Percentiles rank a stretch among this genome's conserved stretches.
These are phyloP conservation scores for Auricularia cornea DNA, from an alignment of 768 basidiomycete genomes.

Conservation along the genomic window DNA sequence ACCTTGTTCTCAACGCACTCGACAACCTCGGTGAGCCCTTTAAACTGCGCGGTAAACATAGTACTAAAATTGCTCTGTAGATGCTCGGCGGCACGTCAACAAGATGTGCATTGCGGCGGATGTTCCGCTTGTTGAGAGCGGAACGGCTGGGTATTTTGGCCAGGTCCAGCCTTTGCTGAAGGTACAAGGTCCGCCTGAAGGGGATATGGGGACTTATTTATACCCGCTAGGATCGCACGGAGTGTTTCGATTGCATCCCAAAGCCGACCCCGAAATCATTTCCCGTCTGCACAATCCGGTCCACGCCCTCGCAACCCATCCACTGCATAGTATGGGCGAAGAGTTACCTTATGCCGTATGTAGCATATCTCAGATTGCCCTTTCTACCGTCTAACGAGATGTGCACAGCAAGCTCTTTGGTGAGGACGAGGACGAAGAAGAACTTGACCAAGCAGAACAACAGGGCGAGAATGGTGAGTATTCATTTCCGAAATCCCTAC, in stretches of 20 bases:
- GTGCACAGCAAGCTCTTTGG: conserved; percentile 79
- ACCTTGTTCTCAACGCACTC: conserved; percentile 89
- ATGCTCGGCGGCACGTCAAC: conserved; percentile 92
- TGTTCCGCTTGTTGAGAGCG: conserved; percentile 89
- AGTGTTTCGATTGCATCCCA: conserved; percentile 94
- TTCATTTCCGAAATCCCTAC: not conserved
- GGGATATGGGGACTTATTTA: not conserved
- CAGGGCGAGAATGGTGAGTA: conserved; percentile 84
- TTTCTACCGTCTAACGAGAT: not conserved
- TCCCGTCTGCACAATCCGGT: conserved; percentile 95
- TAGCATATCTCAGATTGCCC: conserved; percentile 7
- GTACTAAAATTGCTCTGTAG: conserved; percentile 29
- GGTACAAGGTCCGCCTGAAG: conserved; percentile 32
- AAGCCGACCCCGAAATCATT: conserved; percentile 92
- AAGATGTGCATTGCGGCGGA: conserved; percentile 93
- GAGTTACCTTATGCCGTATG: conserved; percentile 87
- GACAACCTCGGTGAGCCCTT: conserved; percentile 78
- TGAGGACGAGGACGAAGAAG: conserved; percentile 75
- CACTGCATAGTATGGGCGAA: conserved; percentile 99
- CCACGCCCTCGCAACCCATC: conserved; percentile 93
- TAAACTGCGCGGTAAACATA: not conserved
- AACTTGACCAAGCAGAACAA: conserved; percentile 87
- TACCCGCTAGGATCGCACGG: conserved; percentile 60
- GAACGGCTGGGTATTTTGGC: conserved; percentile 93
- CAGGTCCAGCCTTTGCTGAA: conserved; percentile 93